These are phyloP conservation scores for Sclerotinia nivalis DNA, from an alignment of 2,329 filamentous ascomycete genomes.

Conservation along the genomic window DNA sequence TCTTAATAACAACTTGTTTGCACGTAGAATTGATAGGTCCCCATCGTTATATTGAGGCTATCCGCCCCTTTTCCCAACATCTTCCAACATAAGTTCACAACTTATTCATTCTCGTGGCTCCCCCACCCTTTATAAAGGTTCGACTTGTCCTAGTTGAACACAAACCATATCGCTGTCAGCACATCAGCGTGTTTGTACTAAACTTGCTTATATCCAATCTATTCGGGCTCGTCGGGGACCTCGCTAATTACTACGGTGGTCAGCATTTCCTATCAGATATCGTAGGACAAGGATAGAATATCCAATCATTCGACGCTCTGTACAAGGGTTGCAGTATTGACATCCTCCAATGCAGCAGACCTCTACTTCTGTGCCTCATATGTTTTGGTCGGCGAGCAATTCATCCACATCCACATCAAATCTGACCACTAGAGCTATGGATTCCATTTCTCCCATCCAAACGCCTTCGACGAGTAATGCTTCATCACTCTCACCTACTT, in stretches of 20 bases:
- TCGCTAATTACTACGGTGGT: constrained; percentile 22
- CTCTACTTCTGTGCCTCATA: constrained; percentile 25
- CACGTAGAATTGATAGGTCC: neutral
- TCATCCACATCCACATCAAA: constrained; percentile 24
- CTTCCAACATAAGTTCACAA: constrained; percentile 5
- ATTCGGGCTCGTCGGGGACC: constrained; percentile 23
- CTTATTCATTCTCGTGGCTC: constrained; percentile 9
- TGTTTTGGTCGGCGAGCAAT: constrained; percentile 35
- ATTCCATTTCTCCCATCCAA: constrained; percentile 20
- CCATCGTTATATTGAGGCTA: constrained; percentile 19
- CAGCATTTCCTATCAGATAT: constrained; percentile 12
- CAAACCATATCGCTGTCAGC: constrained; percentile 7
- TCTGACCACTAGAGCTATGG: constrained; percentile 26
- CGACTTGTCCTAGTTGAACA: neutral
- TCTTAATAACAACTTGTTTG: constrained; percentile 2
- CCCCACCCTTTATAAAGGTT: constrained; percentile 10
- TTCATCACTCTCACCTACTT: constrained; percentile 21
- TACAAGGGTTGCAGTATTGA: constrained; percentile 17
- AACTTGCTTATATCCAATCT: constrained; percentile 12
- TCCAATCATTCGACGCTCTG: constrained; percentile 16
- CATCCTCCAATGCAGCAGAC: constrained; percentile 21
- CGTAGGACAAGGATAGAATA: constrained; percentile 17
- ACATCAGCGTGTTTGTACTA: constrained; percentile 10
- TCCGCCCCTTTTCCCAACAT: constrained; percentile 10
- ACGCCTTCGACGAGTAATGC: constrained; percentile 24